Conservation (phyloP, 805 yeast genomes). For the Ogataea nitratoaversa region DNA sequence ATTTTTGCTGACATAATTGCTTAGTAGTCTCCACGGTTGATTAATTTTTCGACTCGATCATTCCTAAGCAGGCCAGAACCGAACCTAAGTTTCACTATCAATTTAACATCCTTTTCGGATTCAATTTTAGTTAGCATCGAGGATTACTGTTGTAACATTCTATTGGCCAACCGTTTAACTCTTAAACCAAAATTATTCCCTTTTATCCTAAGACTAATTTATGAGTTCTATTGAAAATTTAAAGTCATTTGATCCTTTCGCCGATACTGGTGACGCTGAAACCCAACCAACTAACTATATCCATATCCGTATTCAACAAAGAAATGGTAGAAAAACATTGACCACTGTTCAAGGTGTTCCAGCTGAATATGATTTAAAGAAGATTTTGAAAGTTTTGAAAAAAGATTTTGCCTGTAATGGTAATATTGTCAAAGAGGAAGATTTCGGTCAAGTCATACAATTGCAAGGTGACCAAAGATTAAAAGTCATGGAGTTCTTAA, state of each 20-base stretch:
- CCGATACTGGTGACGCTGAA: slow-evolving; percentile 99
- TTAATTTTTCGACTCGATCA: too few species aligned
- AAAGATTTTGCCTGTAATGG: slow-evolving; percentile 99
- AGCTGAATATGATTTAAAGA: slow-evolving; percentile 88
- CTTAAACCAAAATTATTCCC: slow-evolving; percentile 1
- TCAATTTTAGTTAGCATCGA: too few species aligned
- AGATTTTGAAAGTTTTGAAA: slow-evolving; percentile 88
- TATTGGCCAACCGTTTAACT: too few species aligned
- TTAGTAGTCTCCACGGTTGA: too few species aligned
- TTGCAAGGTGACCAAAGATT: slow-evolving; percentile 99
- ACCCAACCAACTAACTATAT: slow-evolving; percentile 93
- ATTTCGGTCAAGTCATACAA: slow-evolving; percentile 95
- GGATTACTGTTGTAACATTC: too few species aligned
- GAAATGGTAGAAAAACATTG: slow-evolving; percentile 98
- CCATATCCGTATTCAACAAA: slow-evolving; percentile 98
- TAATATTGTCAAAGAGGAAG: slow-evolving; percentile 93
- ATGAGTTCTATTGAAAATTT: slow-evolving; percentile 92
- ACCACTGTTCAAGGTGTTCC: slow-evolving; percentile 99
- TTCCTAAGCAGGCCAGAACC: too few species aligned
- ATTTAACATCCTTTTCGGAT: too few species aligned
- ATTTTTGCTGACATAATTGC: too few species aligned
- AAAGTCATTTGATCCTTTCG: slow-evolving; percentile 91
- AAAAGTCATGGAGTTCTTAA: slow-evolving; percentile 89
- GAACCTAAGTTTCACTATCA: too few species aligned
- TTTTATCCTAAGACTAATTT: slow-evolving; percentile 22